Evolutionary conservation across 2,329 filamentous ascomycete genomes (phyloP).

Genomic region (Penicillium crustosum): DNA sequence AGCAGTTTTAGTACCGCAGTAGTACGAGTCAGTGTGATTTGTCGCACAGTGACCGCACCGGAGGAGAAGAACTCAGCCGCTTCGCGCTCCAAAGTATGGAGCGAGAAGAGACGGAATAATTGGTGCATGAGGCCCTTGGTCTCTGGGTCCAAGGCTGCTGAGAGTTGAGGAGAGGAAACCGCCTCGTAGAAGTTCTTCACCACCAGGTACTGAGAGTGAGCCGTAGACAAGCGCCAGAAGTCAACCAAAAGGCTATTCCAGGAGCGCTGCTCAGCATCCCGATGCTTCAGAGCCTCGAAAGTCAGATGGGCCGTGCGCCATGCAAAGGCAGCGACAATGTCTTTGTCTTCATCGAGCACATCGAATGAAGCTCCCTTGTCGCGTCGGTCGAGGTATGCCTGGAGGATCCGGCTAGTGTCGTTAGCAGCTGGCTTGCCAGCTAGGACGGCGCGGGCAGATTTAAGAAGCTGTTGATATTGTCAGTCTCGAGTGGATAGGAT

Average conservation of each 20-base stretch:
- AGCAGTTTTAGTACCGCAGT: slow-evolving; percentile 69
- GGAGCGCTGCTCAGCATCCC: slow-evolving; percentile 71
- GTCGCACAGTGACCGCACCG: slow-evolving; percentile 66
- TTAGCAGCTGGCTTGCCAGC: slow-evolving; percentile 63
- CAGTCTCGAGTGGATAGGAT: neutral
- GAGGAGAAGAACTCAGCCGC: slow-evolving; percentile 71
- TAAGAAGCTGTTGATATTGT: slow-evolving; percentile 56
- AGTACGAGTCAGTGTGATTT: slow-evolving; percentile 68
- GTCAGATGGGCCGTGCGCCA: slow-evolving; percentile 74
- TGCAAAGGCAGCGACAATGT: slow-evolving; percentile 71
- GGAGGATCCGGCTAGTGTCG: slow-evolving; percentile 67
- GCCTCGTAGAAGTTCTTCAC: slow-evolving; percentile 77
- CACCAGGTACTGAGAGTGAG: slow-evolving; percentile 73
- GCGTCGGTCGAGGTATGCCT: slow-evolving; percentile 62
- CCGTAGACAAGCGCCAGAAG: slow-evolving; percentile 73
- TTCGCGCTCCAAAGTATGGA: slow-evolving; percentile 67
- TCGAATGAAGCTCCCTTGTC: slow-evolving; percentile 74
- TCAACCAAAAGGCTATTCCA: slow-evolving; percentile 78
- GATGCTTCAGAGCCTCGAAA: slow-evolving; percentile 72
- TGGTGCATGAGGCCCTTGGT: slow-evolving; percentile 63
- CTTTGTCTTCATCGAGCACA: slow-evolving; percentile 66
- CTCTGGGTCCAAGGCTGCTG: slow-evolving; percentile 56
- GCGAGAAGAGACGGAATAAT: slow-evolving; percentile 65
- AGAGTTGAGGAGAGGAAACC: slow-evolving; percentile 57
- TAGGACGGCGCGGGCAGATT: slow-evolving; percentile 70